Base-by-base conservation (phyloP, 2,329 filamentous ascomycete species). In the Fusarium irregulare region DNA sequence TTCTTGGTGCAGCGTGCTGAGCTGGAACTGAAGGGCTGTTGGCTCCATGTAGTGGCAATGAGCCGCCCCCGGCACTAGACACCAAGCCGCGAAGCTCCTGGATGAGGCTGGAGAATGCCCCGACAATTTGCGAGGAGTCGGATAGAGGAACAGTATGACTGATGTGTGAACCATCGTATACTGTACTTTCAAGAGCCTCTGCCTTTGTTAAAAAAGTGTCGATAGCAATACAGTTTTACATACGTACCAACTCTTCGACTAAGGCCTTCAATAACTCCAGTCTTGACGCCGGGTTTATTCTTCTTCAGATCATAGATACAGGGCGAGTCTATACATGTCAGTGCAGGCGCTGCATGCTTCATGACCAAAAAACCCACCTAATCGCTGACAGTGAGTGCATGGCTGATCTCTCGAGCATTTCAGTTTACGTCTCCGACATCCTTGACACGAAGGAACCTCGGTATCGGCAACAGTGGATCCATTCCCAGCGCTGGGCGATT, bases 381-480 rank as follows among this genome's bases (percentile, higher is more conserved):
- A 23, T 27, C 71, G 59, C 16, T 54, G 61, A 4, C 72, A 73
- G 34, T 73, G 72, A 12, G 60, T 73, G 42, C 72, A 73, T 11
- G 25, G 72, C 23, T 69, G 60, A 20, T 73, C 72, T 23, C 72
- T 42, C 4, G 69, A 73, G 18, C 72, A 73, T 32, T 66, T 60
- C 18, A 73, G 55, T 21, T 74, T 73, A 11, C 72, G 66, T 50
- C 68, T 56, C 3, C 71, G 59, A 37, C 72, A 73, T 8, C 72
- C 72, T 13, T 74, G 72, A 30, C 72, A 75, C 13, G 68, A 68
- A 13, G 68, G 67, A 8, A 68, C 16, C 18, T 70, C 67, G 34
- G 54, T 16, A 21, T 70, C 68, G 0, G 40, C 23, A 28, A n/a
- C 37, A 7, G 34, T 25, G 9, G 67, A 34, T 3, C 34, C 55